Evolutionary conservation across 129 eudicot genomes (phyloP).

Genomic region (Lactuca saligna): DNA sequence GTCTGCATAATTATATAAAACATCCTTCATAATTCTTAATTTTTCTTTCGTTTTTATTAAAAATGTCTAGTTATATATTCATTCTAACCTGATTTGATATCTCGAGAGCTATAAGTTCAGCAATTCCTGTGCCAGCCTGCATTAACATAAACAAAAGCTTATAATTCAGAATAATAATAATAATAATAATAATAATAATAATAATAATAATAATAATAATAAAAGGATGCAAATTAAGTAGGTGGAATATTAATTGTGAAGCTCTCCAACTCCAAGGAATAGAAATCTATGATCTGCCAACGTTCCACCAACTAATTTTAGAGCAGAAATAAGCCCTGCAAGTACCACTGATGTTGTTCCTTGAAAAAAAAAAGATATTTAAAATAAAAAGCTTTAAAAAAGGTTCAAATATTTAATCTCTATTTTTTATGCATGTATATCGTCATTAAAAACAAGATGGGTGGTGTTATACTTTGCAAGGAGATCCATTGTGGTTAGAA

Average conservation of each 20-base stretch:
- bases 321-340: slow-evolving; percentile 82
- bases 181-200: background rate
- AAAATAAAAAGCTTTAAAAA: background rate
- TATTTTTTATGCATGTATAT: too few relatives aligned
- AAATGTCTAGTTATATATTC: background rate
- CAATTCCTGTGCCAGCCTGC: slow-evolving; percentile 99
- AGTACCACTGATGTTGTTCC: slow-evolving; percentile 98
- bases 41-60: slow-evolving; percentile 1
- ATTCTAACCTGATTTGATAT: slow-evolving; percentile 87
- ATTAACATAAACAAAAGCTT: slow-evolving; percentile 15
- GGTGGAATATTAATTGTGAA: slow-evolving; percentile 18
- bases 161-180: slow-evolving; percentile 10
- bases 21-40: slow-evolving; percentile 16
- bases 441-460: too few relatives aligned
- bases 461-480: too few relatives aligned
- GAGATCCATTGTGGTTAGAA: too few relatives aligned
- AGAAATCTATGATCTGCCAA: slow-evolving; percentile 76
- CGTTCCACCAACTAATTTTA: slow-evolving; percentile 75
- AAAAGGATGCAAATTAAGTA: background rate
- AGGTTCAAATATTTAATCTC: too few relatives aligned
- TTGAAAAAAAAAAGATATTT: slow-evolving; percentile 29
- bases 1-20: slow-evolving; percentile 53
- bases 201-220: too few relatives aligned
- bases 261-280: slow-evolving; percentile 99
- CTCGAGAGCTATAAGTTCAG: slow-evolving; percentile 97